Base-by-base conservation (phyloP, 306 rosid species). In the Datisca glomerata region DNA sequence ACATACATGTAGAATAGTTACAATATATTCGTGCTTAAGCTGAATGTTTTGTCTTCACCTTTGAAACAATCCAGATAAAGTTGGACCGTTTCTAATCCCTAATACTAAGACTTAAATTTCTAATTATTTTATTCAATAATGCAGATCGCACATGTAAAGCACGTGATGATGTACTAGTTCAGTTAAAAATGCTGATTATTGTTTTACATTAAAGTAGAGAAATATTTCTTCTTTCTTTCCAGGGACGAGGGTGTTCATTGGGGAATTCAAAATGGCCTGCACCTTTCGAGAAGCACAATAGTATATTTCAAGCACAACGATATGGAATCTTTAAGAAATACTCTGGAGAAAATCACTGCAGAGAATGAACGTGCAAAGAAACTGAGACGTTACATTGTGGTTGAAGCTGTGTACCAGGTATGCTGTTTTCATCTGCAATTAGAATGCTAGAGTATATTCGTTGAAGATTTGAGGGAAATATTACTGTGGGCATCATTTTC, bases 221-320 rank as follows among this genome's bases (percentile, higher is more conserved):
- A n/a, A n/a, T 40, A 18, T 23, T 20, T 39, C 12, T 53, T 31
- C 52, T 43, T 13, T 46, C 13, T 43, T 74, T 59, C 45, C 69
- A 91, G 96, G 52, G 98, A 91, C 25, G 98, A 91, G 56, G 98
- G 96, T 56, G 98, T 84, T 37, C 98, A 91, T 60, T 91, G 98
- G 98, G 96, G 96, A 59, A 84, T 84, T 56, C 98, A 91, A 60
- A 91, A 91, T 66, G 96, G 98, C 40, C 84, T 91, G 36, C 41
- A 75, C 70, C 98, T 91, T 71, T 91, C 98, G 37, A 68, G 96
- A 68, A 91, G 96, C 73, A 91, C 76, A 24, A 74, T 91, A 47
- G 75, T 84, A 56, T 80, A 84, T 59, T 91, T 80, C 62, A 91
- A 80, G 70, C 98, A 91, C 71, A 91, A 91, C 55, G 85, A 91